Base-by-base conservation (phyloP, 2,329 filamentous ascomycete genomes). In the Fusarium odoratissimum region DNA sequence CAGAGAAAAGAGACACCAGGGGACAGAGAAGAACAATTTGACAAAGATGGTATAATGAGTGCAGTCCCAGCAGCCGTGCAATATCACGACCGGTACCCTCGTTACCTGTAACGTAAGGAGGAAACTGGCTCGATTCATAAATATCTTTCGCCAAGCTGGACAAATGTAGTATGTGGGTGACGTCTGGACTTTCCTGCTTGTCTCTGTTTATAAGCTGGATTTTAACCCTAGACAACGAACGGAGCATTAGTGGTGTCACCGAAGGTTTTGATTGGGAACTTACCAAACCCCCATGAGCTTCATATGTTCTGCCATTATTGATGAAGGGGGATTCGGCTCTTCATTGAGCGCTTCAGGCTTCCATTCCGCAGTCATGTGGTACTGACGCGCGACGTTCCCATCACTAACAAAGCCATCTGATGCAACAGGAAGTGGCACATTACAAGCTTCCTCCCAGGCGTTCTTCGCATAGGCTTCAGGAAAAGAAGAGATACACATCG, bases 271-370 rank as follows among this genome's bases (percentile, higher is more conserved):
- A 28, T 2, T 17, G 5, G 10, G 2, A 25, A 31, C 28, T 28
- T 16, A 57, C 40, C 40, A 57, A 33, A 57, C 40, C 5, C 54
- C 54, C 54, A 57, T 35, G 30, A 57, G 54, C 11, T 33, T 17
- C 40, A 57, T 45, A 23, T 45, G 40, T 21, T 57, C 54, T 21
- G 38, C n/a, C 40, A 45, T 35, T n/a, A 35, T 35, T 16, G 30
- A 45, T n/a, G 51, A 19, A 21, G 13, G 19, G 4, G 35, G 25
- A 6, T 16, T 9, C 8, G 1, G 8, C 9, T 40, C 49, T 4
- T 17, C 5, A 0, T 13, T 12, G 19, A 28, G 3, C 7, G 0
- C n/a, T 23, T 25, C n/a, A 17, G 13, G 17, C 7, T n/a, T 19
- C 54, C 38, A 57, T 9, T 45, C 4, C 23, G 3, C 11, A 16